A percentile compares a stretch with the other conserved stretches of the same genome.
These are phyloP conservation scores for Xylaria arbuscula DNA, from an alignment of 2,329 filamentous ascomycete species.

Conservation along the genomic window DNA sequence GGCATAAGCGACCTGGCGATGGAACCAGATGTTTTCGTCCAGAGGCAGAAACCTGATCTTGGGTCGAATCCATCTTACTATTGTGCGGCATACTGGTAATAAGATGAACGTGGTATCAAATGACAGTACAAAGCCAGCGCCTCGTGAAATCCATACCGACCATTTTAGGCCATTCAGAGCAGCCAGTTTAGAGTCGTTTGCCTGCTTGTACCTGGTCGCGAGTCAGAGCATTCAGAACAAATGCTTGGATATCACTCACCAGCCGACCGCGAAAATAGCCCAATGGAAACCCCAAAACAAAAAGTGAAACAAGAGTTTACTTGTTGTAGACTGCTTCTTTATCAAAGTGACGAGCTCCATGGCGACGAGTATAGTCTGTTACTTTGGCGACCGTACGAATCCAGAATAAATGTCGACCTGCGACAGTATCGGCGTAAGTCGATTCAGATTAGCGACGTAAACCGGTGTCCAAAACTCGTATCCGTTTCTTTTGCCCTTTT, in stretches of 20 bases:
- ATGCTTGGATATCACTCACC: constrained; percentile 65
- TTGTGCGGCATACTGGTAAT: constrained; percentile 92
- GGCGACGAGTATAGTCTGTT: constrained; percentile 51
- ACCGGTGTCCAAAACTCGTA: constrained; percentile 15
- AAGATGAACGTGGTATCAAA: constrained; percentile 90
- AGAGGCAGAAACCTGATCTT: constrained; percentile 89
- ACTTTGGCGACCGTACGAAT: constrained; percentile 48
- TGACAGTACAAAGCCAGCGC: constrained; percentile 85
- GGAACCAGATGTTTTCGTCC: constrained; percentile 98
- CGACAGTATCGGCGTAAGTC: constrained; percentile 56
- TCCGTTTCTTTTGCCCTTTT: constrained; percentile 31
- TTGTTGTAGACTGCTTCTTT: constrained; percentile 73
- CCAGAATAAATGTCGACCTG: constrained; percentile 64
- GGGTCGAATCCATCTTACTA: constrained; percentile 85
- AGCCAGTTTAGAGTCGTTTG: constrained; percentile 72
- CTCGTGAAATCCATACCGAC: constrained; percentile 96
- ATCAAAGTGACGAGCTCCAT: constrained; percentile 55
- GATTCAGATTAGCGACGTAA: constrained; percentile 41
- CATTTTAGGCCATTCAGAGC: constrained; percentile 83
- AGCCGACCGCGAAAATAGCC: constrained; percentile 84
- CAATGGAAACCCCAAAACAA: constrained; percentile 84
- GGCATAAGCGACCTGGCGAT: constrained; percentile 91
- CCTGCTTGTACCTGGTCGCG: constrained; percentile 79
- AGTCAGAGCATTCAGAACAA: constrained; percentile 22
- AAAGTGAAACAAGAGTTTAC: constrained; percentile 82